Evolutionary conservation across 2,329 filamentous ascomycete species (phyloP).

Genomic region (Clonostachys rhizophaga): DNA sequence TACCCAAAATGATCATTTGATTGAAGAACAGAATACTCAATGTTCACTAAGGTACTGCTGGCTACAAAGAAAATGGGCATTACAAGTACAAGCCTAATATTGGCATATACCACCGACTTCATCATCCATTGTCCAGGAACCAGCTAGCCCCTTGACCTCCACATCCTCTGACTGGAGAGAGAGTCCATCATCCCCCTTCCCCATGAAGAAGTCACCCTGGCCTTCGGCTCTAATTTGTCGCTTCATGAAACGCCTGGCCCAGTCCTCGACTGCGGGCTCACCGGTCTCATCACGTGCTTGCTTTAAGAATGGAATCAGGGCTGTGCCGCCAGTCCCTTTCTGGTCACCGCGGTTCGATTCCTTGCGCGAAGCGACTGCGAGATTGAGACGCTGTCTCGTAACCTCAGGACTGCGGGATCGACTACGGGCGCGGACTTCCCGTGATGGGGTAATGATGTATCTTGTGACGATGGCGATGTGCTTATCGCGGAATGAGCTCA

Average conservation of each 20-base stretch:
- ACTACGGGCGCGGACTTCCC: conserved; percentile 63
- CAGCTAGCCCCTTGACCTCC: conserved; percentile 65
- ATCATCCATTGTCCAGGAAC: conserved; percentile 86
- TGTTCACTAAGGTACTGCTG: too few species aligned
- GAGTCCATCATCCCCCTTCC: conserved; percentile 41
- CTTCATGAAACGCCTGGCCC: conserved; percentile 55
- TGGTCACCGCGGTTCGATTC: conserved; percentile 48
- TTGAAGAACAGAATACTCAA: too few species aligned
- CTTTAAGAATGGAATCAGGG: conserved; percentile 91
- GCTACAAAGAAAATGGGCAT: not conserved
- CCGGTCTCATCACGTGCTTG: conserved; percentile 95
- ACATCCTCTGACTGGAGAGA: conserved; percentile 35
- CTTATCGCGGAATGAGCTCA: conserved; percentile 74
- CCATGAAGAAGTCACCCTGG: conserved; percentile 52
- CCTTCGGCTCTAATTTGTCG: conserved; percentile 43
- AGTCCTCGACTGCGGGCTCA: conserved; percentile 74
- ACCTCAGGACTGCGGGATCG: conserved; percentile 53
- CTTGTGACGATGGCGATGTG: conserved; percentile 95
- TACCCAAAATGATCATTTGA: too few species aligned
- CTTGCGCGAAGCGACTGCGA: conserved; percentile 54
- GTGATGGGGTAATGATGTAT: conserved; percentile 88
- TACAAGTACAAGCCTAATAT: conserved; percentile 25
- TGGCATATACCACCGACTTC: conserved; percentile 61
- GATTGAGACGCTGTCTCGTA: conserved; percentile 48
- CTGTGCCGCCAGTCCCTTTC: conserved; percentile 88